A percentile compares a stretch with the other conserved stretches of the same genome.
Conservation (phyloP, 2,329 filamentous ascomycete genomes). For the Aspergillus eucalypticola region DNA sequence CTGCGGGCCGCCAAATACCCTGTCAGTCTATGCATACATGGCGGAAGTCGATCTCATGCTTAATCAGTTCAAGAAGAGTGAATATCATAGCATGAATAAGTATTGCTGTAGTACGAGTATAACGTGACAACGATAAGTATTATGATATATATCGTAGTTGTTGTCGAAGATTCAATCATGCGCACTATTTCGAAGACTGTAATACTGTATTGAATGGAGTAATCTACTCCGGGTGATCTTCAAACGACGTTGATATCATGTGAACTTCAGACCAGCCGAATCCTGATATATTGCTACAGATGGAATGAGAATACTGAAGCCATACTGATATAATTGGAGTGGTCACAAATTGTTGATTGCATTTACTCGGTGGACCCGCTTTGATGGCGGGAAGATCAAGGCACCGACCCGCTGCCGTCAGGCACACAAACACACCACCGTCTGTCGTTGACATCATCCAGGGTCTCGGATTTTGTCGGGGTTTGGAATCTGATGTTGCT, state of each 20-base stretch:
- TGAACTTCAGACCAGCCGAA: too few species aligned
- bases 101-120: too few species aligned
- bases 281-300: too few species aligned
- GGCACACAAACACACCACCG: neutral
- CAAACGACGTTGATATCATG: too few species aligned
- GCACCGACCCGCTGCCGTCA: slow-evolving; percentile 1
- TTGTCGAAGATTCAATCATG: too few species aligned
- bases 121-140: too few species aligned
- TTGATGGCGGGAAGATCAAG: slow-evolving; percentile 4
- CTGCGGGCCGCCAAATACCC: neutral
- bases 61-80: neutral
- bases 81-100: too few species aligned
- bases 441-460: slow-evolving; percentile 1
- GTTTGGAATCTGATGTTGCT: neutral
- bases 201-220: too few species aligned
- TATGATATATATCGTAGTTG: too few species aligned
- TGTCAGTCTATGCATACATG: neutral
- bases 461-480: neutral
- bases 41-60: neutral
- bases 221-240: too few species aligned
- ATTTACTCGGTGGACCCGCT: slow-evolving; percentile 3
- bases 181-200: too few species aligned
- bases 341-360: neutral
- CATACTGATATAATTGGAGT: neutral
- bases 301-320: too few species aligned